Evolutionary conservation across 495 filamentous ascomycete species (phyloP).

Genomic region (Trichoderma virens): DNA sequence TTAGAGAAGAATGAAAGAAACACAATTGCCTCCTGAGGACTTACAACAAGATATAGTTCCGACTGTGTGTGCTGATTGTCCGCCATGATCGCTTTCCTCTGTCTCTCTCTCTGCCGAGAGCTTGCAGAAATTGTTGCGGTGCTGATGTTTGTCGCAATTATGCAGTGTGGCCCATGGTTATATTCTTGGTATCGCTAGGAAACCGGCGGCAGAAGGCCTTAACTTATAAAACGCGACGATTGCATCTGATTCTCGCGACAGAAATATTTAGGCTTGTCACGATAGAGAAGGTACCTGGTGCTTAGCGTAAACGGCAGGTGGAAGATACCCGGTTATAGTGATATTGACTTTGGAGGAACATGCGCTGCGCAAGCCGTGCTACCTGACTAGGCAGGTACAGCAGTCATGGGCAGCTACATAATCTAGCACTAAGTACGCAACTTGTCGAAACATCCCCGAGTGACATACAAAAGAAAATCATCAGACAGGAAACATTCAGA

Average conservation of each 20-base stretch:
- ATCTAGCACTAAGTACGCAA: background rate
- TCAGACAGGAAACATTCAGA: background rate
- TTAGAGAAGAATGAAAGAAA: slow-evolving; percentile 1
- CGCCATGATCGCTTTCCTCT: slow-evolving; percentile 18
- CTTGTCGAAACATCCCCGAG: background rate
- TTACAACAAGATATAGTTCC: slow-evolving; percentile 73
- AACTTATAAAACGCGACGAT: background rate
- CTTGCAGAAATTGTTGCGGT: background rate
- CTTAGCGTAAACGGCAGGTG: slow-evolving; percentile 1
- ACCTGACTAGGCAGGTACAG: background rate
- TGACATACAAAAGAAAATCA: background rate
- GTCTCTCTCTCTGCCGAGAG: background rate
- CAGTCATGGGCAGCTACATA: background rate
- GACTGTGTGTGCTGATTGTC: slow-evolving; percentile 26
- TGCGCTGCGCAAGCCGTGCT: background rate
- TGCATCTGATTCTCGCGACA: background rate
- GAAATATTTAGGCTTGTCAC: background rate
- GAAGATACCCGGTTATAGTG: background rate
- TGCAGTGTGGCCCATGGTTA: background rate
- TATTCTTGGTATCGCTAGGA: background rate
- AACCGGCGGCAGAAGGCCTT: background rate
- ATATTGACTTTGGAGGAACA: background rate
- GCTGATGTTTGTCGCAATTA: background rate
- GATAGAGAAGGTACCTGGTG: background rate
- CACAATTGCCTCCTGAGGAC: slow-evolving; percentile 23